Conservation (phyloP, 805 yeast species). For the Kuraishia floccosa region DNA sequence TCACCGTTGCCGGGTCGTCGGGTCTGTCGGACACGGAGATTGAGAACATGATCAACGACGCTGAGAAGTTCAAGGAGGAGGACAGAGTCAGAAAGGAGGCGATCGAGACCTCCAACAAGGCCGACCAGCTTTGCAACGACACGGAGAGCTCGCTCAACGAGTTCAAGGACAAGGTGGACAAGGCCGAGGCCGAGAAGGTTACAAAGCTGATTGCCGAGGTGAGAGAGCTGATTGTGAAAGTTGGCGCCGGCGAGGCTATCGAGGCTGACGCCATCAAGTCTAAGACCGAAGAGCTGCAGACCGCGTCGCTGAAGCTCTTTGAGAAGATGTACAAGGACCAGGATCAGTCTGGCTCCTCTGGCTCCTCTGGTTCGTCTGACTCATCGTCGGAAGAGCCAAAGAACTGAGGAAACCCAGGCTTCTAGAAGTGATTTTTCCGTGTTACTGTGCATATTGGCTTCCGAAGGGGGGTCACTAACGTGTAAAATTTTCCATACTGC, state of each 20-base stretch:
- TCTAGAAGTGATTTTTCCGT: background rate
- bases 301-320: conserved; percentile 63
- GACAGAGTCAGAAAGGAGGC: conserved; percentile 52
- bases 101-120: conserved; percentile 65
- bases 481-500: too few species aligned
- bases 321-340: conserved; percentile 49
- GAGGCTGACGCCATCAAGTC: conserved; percentile 45
- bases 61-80: conserved; percentile 45
- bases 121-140: conserved; percentile 74
- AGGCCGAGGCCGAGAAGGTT: conserved; percentile 34
- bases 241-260: conserved; percentile 36
- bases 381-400: conserved; percentile 9
- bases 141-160: conserved; percentile 79
- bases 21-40: conserved; percentile 65
- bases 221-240: conserved; percentile 57
- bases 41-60: conserved; percentile 50
- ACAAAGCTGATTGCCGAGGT: conserved; percentile 43
- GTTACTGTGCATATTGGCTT: background rate
- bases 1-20: conserved; percentile 59
- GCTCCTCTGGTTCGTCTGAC: too few species aligned
- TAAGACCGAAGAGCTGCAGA: conserved; percentile 68
- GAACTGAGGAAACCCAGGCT: conserved; percentile 6
- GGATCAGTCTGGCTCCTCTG: conserved; percentile 2
- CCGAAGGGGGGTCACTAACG: background rate
- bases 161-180: conserved; percentile 51